Evolutionary conservation across 257 asterid species (phyloP).

Genomic region (Galeopsis tetrahit): DNA sequence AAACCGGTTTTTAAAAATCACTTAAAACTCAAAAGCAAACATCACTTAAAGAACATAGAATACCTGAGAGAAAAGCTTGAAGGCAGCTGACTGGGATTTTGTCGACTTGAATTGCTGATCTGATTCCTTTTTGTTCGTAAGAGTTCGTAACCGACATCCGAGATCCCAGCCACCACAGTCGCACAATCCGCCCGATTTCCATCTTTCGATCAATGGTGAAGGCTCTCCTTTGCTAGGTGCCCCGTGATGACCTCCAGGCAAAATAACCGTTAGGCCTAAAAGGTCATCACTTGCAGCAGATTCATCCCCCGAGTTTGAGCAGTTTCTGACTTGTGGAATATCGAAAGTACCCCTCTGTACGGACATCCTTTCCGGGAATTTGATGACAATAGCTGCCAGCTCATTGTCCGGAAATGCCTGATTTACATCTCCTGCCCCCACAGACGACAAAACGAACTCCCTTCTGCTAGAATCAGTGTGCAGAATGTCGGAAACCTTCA

Average conservation of each 20-base stretch:
- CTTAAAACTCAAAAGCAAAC: no score
- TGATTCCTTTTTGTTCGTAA: conserved; percentile 36
- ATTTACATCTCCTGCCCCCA: conserved; percentile 37
- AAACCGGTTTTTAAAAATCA: no score
- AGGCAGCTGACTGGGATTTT: conserved; percentile 37
- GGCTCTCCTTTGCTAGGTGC: conserved; percentile 76
- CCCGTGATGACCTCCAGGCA: conserved; percentile 87
- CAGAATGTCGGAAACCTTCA: conserved; percentile 66
- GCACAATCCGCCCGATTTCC: conserved; percentile 79
- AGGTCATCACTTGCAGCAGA: conserved; percentile 28
- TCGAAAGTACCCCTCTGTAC: conserved; percentile 3
- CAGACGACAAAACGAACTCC: conserved; percentile 66
- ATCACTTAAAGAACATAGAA: not conserved
- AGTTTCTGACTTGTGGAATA: conserved; percentile 19
- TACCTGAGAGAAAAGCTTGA: conserved; percentile 73
- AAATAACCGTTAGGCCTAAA: conserved; percentile 50
- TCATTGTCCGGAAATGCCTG: conserved; percentile 49
- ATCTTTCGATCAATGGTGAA: conserved; percentile 66
- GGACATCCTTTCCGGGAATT: conserved; percentile 37
- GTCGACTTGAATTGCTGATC: conserved; percentile 32
- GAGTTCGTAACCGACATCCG: conserved; percentile 63
- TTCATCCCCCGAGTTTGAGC: conserved; percentile 29
- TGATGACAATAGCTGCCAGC: conserved; percentile 69
- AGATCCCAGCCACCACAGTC: conserved; percentile 97
- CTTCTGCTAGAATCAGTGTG: conserved; percentile 35